These are phyloP conservation scores for Phellopilus nigrolimitatus DNA, from an alignment of 1,284 basidiomycete species.

Conservation along the genomic window DNA sequence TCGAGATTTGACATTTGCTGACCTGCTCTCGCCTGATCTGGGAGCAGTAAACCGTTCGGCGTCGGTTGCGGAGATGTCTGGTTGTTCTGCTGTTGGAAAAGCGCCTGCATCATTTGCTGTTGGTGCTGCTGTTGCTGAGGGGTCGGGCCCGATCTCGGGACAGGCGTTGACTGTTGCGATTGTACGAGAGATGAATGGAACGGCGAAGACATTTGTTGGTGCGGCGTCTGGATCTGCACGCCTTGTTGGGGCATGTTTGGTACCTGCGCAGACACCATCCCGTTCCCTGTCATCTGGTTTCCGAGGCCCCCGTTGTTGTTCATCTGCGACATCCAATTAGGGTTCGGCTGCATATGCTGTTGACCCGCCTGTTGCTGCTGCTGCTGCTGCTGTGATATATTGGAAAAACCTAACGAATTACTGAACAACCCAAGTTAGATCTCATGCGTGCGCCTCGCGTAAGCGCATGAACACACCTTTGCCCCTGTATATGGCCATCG, in stretches of 20 bases:
- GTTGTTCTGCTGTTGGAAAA: neutral
- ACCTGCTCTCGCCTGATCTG: neutral
- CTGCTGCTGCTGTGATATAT: conserved; percentile 7
- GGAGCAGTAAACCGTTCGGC: neutral
- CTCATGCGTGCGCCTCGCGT: neutral
- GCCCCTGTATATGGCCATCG: conserved; percentile 1
- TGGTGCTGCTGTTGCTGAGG: conserved; percentile 18
- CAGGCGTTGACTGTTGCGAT: conserved; percentile 8
- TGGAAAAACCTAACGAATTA: conserved; percentile 3
- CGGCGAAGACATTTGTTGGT: conserved; percentile 5
- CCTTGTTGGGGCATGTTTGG: neutral
- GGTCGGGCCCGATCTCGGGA: conserved; percentile 10
- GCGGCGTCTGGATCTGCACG: neutral
- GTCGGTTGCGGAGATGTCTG: conserved; percentile 8
- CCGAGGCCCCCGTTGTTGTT: neutral
- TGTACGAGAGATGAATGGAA: conserved; percentile 11
- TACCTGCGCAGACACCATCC: neutral
- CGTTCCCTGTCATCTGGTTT: neutral
- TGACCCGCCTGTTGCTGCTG: too few relatives aligned
- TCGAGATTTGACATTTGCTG: conserved; percentile 2
- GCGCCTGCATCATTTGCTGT: conserved; percentile 3
- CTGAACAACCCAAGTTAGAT: neutral
- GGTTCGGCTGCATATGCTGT: neutral
- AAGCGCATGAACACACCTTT: conserved; percentile 1
- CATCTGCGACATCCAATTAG: conserved; percentile 4